Base-by-base conservation (phyloP, 148 eudicot species). In the Camellia granthamiana region DNA sequence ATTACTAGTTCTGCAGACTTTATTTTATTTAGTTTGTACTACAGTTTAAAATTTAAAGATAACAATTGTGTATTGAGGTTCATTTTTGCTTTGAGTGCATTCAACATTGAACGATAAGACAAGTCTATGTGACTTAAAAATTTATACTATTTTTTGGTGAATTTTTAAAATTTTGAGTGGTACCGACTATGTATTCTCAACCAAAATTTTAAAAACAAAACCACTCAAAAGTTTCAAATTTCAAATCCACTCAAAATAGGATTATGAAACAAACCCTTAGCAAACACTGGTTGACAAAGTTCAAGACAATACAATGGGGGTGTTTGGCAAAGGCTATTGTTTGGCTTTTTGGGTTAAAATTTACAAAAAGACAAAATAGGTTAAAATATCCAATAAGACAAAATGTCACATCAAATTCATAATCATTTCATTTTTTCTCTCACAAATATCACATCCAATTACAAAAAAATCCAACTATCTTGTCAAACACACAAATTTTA, bases 271-370 rank as follows among this genome's bases (percentile, higher is more conserved):
- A 41, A 74, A 49, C 15, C 55, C 58, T 46, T 71, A 19, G 7
- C 60, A 5, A 72, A 30, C 13, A 52, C 47, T 41, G n/a, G 18
- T 41, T 11, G 84, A 92, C 89, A 85, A 92, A 19, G 6, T 19
- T 23, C 59, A 11, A 72, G 18, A 72, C 21, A 42, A 13, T 52
- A 52, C 42, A 72, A 52, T 1, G 38, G 1, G 38, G 38, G 38
- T 0, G 38, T 30, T 30, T 30, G 38, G 38, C 38, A 30, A 30
- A 30, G 38, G 38, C 38, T 30, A 30, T 30, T 30, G 38, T 30
- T 30, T 30, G 38, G 38, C 38, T 30, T 30, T 30, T 30, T 30
- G 38, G 38, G 38, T 1, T 30, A 30, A 30, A 30, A 30, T 30
- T 30, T 30, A 30, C 38, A 30, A 30, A 30, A 30, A 30, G 38